Evolutionary conservation across 2,329 filamentous ascomycete genomes (phyloP), one percentile per base, ranked within the genome.

Genomic region (Cladosporium phlei): DNA sequence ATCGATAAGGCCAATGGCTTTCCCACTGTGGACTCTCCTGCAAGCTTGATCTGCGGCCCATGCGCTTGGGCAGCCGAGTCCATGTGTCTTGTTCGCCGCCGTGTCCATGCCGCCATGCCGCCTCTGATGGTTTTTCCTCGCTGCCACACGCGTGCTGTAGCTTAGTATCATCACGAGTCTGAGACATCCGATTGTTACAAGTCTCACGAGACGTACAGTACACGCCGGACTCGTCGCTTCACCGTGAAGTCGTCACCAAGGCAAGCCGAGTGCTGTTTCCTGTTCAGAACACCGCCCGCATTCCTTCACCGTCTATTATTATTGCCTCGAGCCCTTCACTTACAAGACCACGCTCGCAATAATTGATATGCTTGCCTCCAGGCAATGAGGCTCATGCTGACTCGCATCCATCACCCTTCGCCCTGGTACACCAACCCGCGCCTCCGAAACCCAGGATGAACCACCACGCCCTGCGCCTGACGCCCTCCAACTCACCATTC

Each of bases 401-500:
- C 28, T 34, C 51, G 53, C 47, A 52, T 53, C 37, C 44, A 21
- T 49, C 56, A 50, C 49, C 48, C 46, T 17, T 47, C 49, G 30
- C 55, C 43, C 30, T 54, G 55, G 54, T 48, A 56, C 42, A 53
- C 35, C 12, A 39, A 29, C 37, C 24, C 21, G 37, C 32, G 38
- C 19, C 17, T 47, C 10, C 32, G n/a, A 19, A 44, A 43, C 14
- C 46, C 62, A 58, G 67, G 61, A 66, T 70, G 64, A 70, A 66
- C 59, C 66, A 64, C 50, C 60, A 64, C 11, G 57, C 63, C 16
- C 63, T 68, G 48, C 60, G 62, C 52, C 60, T 72, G 58, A 89
- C 87, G 48, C 86, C 88, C 47, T 83, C 86, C 50, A 88, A 82
- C 65, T 89, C 87, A 48, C 86, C 87, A 50, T 72, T 68, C 52